Evolutionary conservation across 768 basidiomycete genomes (phyloP), one percentile per base, ranked within the genome.

Genomic region (Kwoniella shandongensis): DNA sequence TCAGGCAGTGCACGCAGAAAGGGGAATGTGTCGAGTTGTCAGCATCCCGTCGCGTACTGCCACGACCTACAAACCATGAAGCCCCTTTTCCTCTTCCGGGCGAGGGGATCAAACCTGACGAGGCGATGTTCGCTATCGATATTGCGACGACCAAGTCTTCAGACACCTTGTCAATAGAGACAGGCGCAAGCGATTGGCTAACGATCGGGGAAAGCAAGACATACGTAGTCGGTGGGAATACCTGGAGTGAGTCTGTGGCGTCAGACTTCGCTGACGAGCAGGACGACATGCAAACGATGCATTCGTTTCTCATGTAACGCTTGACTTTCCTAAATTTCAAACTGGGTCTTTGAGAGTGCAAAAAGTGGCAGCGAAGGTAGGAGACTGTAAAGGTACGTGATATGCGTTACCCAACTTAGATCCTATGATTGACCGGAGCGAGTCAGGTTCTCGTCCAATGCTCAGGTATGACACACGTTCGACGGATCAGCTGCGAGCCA

Each of bases 51-150:
- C n/a, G 4, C 45, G 44, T 13, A 32, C 23, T 63, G 45, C 39
- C 59, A 22, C n/a, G 13, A 11, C 56, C 55, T 3, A 11, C 20
- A 10, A 35, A 57, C 23, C 20, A 3, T 2, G 15, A 48, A 10
- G 49, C 40, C 15, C 61, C 61, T 2, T 74, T 74, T 42, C 70
- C 73, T 2, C 30, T 67, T 8, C 56, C 56, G 2, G 73, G 73
- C 11, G 69, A 72, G 52, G 73, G 73, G 0, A 50, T 68, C 30
- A 56, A 56, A 35, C 20, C 52, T 12, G 57, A 61, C 17, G 70
- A 72, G 35, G 53, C 44, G 1, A 35, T 63, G 23, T 35, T 46
- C 0, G 50, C 52, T 17, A 18, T 65, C 8, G 46, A 44, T 22
- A 18, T 63, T 1, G 11, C 50, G 8, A 11, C 58, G 11, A 15